Evolutionary conservation across 2,329 filamentous ascomycete genomes (phyloP).

Genomic region (Sporothrix variecibatus): DNA sequence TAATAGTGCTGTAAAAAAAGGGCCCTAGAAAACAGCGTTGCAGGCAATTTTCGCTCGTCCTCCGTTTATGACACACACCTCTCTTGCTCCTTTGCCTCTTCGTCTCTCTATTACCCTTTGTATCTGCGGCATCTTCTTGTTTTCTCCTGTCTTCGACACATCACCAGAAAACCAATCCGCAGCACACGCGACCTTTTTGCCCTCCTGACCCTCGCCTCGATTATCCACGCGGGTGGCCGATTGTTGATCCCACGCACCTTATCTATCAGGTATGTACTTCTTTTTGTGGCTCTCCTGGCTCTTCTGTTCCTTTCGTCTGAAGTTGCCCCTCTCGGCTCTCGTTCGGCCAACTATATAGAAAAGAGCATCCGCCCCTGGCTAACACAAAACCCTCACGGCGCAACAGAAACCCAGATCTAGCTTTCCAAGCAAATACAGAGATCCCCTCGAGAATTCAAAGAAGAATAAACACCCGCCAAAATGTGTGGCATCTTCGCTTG

Average conservation of each 20-base stretch:
- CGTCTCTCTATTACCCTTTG: not conserved
- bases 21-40: slow-evolving; percentile 25
- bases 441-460: not conserved
- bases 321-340: not conserved
- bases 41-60: slow-evolving; percentile 19
- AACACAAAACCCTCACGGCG: slow-evolving; percentile 12
- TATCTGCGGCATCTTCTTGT: not conserved
- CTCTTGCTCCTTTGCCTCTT: not conserved
- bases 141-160: slow-evolving; percentile 17
- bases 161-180: slow-evolving; percentile 4
- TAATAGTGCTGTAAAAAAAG: slow-evolving; percentile 20
- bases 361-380: slow-evolving; percentile 8
- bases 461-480: slow-evolving; percentile 29
- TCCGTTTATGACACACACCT: slow-evolving; percentile 19
- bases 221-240: slow-evolving; percentile 1
- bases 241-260: slow-evolving; percentile 15
- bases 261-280: not conserved
- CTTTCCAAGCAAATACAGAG: slow-evolving; percentile 1
- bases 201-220: slow-evolving; percentile 16
- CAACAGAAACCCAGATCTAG: not conserved
- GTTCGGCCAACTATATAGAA: slow-evolving; percentile 22
- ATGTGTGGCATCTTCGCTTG: slow-evolving; percentile 99
- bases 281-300: not conserved
- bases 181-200: slow-evolving; percentile 18
- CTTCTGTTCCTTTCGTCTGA: not conserved